A percentile compares a stretch with the other conserved stretches of the same genome.
These are phyloP conservation scores for Pseudogymnoascus sp. DNA, from an alignment of 2,329 filamentous ascomycete genomes.

Conservation along the genomic window DNA sequence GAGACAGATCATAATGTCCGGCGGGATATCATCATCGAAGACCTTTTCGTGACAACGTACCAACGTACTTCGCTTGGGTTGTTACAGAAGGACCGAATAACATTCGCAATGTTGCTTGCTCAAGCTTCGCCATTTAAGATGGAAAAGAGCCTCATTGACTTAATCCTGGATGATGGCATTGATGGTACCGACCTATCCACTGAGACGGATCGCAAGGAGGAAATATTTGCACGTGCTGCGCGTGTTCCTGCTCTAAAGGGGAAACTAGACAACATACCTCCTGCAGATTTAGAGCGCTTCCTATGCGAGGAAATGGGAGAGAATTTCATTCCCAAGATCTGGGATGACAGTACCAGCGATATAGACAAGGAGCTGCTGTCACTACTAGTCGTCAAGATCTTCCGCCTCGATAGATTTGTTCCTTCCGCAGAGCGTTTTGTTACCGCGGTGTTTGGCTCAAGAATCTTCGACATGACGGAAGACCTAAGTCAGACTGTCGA, in stretches of 20 bases:
- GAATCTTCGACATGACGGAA: constrained; percentile 74
- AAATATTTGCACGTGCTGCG: constrained; percentile 58
- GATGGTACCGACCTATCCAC: constrained; percentile 73
- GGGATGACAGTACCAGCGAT: constrained; percentile 54
- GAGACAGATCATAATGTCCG: constrained; percentile 69
- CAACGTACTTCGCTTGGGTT: constrained; percentile 88
- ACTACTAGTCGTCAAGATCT: constrained; percentile 86
- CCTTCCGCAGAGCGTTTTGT: constrained; percentile 90
- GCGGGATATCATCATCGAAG: constrained; percentile 81
- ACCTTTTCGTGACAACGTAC: constrained; percentile 86
- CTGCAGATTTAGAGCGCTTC: constrained; percentile 71
- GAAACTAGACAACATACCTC: constrained; percentile 52
- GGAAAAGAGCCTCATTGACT: constrained; percentile 82
- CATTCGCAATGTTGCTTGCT: constrained; percentile 86
- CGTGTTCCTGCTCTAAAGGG: constrained; percentile 68
- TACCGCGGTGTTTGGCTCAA: constrained; percentile 70
- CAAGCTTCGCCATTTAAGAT: constrained; percentile 95
- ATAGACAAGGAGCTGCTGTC: constrained; percentile 72
- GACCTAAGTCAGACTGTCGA: constrained; percentile 79
- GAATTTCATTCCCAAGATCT: constrained; percentile 67
- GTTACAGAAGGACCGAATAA: constrained; percentile 88
- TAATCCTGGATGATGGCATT: constrained; percentile 70
- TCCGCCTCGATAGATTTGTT: constrained; percentile 91
- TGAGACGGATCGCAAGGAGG: constrained; percentile 51
- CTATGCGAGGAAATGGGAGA: constrained; percentile 80